A percentile compares a stretch with the other conserved stretches of the same genome.
Evolutionary conservation across 108 stramenopile genomes (phyloP).

Genomic region (Skeletonema costatum): DNA sequence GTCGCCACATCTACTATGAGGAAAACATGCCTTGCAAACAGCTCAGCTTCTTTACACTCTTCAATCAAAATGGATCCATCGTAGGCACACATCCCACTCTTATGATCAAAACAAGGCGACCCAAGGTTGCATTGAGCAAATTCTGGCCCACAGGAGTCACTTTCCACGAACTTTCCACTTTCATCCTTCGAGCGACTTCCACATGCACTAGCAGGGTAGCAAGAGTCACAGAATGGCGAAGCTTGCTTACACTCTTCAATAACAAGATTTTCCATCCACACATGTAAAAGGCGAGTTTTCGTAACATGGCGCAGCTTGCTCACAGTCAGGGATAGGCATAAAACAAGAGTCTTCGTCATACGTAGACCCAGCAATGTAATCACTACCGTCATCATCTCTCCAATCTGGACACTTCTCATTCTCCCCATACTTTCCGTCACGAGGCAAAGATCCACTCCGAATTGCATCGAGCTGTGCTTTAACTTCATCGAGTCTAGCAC

Average conservation of each 20-base stretch:
- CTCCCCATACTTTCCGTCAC: conserved; percentile 5
- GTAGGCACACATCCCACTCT: neutral
- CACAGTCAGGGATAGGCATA: neutral
- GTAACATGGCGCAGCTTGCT: neutral
- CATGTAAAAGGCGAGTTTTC: neutral
- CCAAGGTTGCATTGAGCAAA: neutral
- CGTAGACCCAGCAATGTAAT: neutral
- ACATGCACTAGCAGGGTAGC: neutral
- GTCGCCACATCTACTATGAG: neutral
- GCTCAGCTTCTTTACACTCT: conserved; percentile 1
- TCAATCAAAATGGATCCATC: neutral
- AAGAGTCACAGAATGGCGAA: neutral
- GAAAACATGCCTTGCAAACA: neutral
- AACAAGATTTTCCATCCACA: neutral
- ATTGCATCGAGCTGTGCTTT: conserved; percentile 14
- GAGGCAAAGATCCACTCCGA: conserved; percentile 4
- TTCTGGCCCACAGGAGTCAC: neutral
- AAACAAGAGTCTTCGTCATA: neutral
- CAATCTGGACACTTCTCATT: conserved; percentile 8
- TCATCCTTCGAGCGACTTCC: neutral
- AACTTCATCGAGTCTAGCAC: conserved; percentile 11
- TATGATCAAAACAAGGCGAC: neutral
- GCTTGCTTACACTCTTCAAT: neutral
- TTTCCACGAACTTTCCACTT: neutral
- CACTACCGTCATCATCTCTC: neutral